A percentile compares a stretch with the other conserved stretches of the same genome.
These are phyloP conservation scores for Sordariomycetes sp. DNA, from an alignment of 2,329 filamentous ascomycete genomes.

Conservation along the genomic window DNA sequence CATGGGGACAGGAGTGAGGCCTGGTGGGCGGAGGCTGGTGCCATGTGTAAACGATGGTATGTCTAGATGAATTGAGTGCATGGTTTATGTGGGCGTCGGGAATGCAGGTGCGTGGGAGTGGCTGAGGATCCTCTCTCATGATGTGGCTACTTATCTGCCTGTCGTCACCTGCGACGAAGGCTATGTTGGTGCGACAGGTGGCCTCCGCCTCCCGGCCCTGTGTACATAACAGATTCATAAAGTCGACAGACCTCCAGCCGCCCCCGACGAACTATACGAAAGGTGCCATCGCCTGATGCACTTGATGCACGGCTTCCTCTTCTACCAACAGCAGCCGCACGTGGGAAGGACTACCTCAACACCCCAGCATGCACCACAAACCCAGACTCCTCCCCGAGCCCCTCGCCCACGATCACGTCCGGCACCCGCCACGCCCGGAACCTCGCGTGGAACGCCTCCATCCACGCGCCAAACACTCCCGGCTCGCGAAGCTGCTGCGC, in stretches of 20 bases:
- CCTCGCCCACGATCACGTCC: constrained; percentile 47
- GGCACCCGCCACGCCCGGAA: constrained; percentile 74
- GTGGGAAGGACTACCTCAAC: constrained; percentile 25
- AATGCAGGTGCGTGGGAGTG: neutral
- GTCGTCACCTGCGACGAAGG: too few relatives aligned
- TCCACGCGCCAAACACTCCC: constrained; percentile 77
- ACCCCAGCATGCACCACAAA: constrained; percentile 77
- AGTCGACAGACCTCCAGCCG: too few relatives aligned
- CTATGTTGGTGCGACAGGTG: neutral
- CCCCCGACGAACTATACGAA: too few relatives aligned
- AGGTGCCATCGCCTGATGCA: too few relatives aligned
- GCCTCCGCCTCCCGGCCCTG: neutral
- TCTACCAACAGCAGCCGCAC: neutral
- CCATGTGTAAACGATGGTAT: neutral
- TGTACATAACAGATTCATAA: too few relatives aligned
- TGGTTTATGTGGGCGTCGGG: neutral
- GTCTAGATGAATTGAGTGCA: neutral
- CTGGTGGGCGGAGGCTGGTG: neutral
- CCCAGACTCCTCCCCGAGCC: constrained; percentile 53
- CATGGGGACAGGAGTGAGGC: neutral
- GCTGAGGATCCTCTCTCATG: neutral
- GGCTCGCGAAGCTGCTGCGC: constrained; percentile 82
- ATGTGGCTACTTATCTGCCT: neutral
- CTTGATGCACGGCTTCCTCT: too few relatives aligned
- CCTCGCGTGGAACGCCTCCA: constrained; percentile 50